Evolutionary conservation across 1,139 yeast genomes (phyloP).

Genomic region (Citeromyces hawaiiensis): DNA sequence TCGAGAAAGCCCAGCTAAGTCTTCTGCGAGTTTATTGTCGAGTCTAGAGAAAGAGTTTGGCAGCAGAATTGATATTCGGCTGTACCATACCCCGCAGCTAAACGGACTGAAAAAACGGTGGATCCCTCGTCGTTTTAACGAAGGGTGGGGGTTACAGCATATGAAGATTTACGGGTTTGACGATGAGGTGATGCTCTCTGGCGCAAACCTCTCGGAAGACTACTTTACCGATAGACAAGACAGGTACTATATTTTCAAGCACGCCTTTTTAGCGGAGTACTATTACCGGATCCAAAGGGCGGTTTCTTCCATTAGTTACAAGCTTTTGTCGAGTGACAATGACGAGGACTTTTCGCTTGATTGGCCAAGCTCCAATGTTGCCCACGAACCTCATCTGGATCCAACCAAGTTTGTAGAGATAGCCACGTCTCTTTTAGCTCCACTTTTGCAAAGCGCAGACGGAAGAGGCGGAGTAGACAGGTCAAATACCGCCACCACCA

Average conservation of each 20-base stretch:
- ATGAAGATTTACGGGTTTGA: conserved; percentile 96
- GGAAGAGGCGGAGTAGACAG: conserved; percentile 10
- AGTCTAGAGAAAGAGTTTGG: conserved; percentile 57
- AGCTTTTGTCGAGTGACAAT: conserved; percentile 24
- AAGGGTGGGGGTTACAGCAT: conserved; percentile 89
- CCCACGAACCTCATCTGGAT: conserved; percentile 61
- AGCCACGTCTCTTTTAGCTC: conserved; percentile 42
- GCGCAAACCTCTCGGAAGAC: conserved; percentile 85
- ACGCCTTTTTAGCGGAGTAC: conserved; percentile 52
- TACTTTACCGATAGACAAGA: conserved; percentile 96
- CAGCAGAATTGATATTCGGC: conserved; percentile 62
- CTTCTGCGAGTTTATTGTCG: conserved; percentile 67
- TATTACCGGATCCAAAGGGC: conserved; percentile 58
- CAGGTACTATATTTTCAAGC: conserved; percentile 61
- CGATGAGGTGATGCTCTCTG: conserved; percentile 75
- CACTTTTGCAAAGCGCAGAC: conserved; percentile 29
- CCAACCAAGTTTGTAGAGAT: conserved; percentile 42
- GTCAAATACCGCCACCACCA: conserved; percentile 28
- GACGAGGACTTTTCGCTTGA: conserved; percentile 37
- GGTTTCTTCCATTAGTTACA: conserved; percentile 58
- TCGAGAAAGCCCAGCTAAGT: conserved; percentile 70
- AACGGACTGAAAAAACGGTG: conserved; percentile 49
- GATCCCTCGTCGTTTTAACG: conserved; percentile 79
- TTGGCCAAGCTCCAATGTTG: conserved; percentile 69
- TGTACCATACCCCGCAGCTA: conserved; percentile 85